phyloP scores from a whole-genome alignment of 768 basidiomycete species.

The Rhodotorula babjevae region DNA sequence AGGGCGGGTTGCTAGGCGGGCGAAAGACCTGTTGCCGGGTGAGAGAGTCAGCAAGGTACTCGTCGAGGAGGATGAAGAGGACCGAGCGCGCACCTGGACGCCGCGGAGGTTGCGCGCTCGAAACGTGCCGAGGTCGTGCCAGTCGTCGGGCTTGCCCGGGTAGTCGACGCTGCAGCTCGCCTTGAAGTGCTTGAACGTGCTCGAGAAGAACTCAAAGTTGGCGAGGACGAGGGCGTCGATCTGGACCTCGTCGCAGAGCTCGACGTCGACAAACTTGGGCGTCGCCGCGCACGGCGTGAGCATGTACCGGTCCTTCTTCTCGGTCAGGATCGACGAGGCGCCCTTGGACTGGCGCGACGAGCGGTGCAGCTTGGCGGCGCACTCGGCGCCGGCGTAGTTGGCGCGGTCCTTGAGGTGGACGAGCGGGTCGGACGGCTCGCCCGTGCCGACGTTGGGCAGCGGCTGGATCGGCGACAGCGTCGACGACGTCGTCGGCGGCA shows the following conservation, averaged over 20 bases:
- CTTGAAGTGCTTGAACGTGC: constrained; percentile 85
- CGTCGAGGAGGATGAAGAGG: neutral
- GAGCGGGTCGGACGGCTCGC: constrained; percentile 40
- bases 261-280: constrained; percentile 76
- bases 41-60: too few relatives aligned
- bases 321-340: constrained; percentile 70
- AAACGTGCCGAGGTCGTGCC: constrained; percentile 71
- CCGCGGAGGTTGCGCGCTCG: constrained; percentile 83
- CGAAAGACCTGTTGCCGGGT: constrained; percentile 38
- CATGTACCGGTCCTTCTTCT: constrained; percentile 91
- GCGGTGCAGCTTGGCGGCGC: constrained; percentile 84
- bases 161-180: constrained; percentile 68
- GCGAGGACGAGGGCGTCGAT: constrained; percentile 95
- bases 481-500: neutral
- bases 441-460: constrained; percentile 36
- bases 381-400: constrained; percentile 90
- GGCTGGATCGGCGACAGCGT: constrained; percentile 29
- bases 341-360: constrained; percentile 78
- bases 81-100: constrained; percentile 60
- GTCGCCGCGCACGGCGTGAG: constrained; percentile 74
- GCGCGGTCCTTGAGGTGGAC: constrained; percentile 66
- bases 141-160: constrained; percentile 58
- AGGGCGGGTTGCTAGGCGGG: constrained; percentile 53
- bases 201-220: constrained; percentile 96
- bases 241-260: constrained; percentile 93